Conservation (phyloP, 345 rosid genomes). For the Sisymbrium altissimum region DNA sequence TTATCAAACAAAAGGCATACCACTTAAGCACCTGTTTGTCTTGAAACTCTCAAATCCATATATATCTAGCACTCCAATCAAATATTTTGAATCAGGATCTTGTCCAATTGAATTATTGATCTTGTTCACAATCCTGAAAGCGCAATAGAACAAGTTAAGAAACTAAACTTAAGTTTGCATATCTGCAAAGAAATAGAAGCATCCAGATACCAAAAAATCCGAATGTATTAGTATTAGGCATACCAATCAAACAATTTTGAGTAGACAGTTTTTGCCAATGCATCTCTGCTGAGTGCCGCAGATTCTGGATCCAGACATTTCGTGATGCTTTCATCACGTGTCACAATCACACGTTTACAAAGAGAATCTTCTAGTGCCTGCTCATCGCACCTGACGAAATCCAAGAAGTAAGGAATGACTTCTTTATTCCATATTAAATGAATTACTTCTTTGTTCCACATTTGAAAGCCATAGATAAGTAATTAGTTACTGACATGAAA, state of each 20-base stretch:
- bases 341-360: slow-evolving; percentile 92
- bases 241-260: slow-evolving; percentile 97
- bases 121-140: slow-evolving; percentile 83
- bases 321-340: slow-evolving; percentile 87
- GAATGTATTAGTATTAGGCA: slow-evolving; percentile 22
- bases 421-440: slow-evolving; percentile 12
- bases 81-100: slow-evolving; percentile 76
- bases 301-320: slow-evolving; percentile 91
- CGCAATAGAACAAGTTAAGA: slow-evolving; percentile 20
- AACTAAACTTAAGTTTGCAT: not conserved
- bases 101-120: slow-evolving; percentile 93
- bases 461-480: slow-evolving; percentile 9
- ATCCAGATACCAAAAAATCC: not conserved
- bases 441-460: slow-evolving; percentile 6
- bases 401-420: slow-evolving; percentile 21
- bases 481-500: slow-evolving; percentile 50
- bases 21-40: slow-evolving; percentile 96
- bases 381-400: slow-evolving; percentile 70
- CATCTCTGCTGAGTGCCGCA: slow-evolving; percentile 87
- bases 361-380: slow-evolving; percentile 91
- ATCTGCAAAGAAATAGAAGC: not conserved
- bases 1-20: slow-evolving; percentile 56
- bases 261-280: slow-evolving; percentile 91
- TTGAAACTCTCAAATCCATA: slow-evolving; percentile 99
- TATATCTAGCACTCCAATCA: slow-evolving; percentile 95